Evolutionary conservation across 2,329 filamentous ascomycete genomes (phyloP).

Genomic region (Massarina eburnea): DNA sequence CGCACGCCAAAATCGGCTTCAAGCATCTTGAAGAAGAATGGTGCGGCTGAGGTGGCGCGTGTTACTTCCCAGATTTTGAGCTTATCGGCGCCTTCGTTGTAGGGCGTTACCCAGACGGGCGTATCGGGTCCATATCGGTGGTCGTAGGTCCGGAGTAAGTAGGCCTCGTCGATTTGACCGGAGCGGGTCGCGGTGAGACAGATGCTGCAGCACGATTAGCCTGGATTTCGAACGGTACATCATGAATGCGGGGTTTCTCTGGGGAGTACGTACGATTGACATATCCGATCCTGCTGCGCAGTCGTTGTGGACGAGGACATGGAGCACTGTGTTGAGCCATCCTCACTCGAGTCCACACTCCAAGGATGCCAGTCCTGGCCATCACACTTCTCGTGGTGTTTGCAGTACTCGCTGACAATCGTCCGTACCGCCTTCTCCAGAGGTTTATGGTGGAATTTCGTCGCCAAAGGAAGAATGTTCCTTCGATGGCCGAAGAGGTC

Average conservation of each 20-base stretch:
- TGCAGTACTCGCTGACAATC: conserved; percentile 49
- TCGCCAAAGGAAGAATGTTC: conserved; percentile 49
- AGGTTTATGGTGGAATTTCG: conserved; percentile 53
- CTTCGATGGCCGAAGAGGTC: conserved; percentile 51
- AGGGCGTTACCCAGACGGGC: conserved; percentile 49
- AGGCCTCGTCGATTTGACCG: conserved; percentile 49
- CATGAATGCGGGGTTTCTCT: background rate
- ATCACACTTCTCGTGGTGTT: conserved; percentile 45
- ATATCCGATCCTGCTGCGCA: conserved; percentile 36
- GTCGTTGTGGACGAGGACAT: background rate
- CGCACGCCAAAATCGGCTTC: conserved; percentile 45
- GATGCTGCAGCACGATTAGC: conserved; percentile 28
- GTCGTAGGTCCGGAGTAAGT: conserved; percentile 52
- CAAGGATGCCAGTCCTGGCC: conserved; percentile 51
- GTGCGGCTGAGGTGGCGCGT: conserved; percentile 55
- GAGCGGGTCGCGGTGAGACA: conserved; percentile 54
- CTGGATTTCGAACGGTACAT: too few species aligned
- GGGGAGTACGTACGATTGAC: conserved; percentile 38
- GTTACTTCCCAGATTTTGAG: conserved; percentile 56
- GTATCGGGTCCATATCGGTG: conserved; percentile 47
- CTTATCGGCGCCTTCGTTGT: conserved; percentile 51
- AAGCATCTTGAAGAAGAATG: conserved; percentile 55
- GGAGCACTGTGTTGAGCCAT: conserved; percentile 1
- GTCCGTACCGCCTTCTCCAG: conserved; percentile 51
- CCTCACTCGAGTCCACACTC: conserved; percentile 24